Evolutionary conservation across 2,329 filamentous ascomycete genomes (phyloP), one percentile per base, ranked within the genome.

Genomic region (Huntiella decipiens): DNA sequence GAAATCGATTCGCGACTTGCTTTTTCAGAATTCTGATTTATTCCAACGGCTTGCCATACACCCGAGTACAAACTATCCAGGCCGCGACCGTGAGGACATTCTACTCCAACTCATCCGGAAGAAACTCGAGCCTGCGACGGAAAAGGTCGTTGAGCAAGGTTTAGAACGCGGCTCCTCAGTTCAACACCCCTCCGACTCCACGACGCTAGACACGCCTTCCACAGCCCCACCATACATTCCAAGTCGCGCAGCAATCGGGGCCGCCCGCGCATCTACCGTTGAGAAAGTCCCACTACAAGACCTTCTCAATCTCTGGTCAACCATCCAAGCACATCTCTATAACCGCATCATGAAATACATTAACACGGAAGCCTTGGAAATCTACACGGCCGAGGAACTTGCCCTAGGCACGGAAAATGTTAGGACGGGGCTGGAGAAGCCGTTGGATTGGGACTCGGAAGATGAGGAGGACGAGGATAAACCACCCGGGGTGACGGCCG

Each of bases 91-190:
- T 49, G 74, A 81, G 58, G 63, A 60, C 42, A 67, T 83, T 3
- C 68, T 88, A 1, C 67, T 73, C 19, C 73, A 79, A 54, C 66
- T 93, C 2, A 66, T 92, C 31, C 78, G 84, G 35, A 92, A 91
- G 62, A 91, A 91, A 58, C 70, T 86, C 42, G 84, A 91, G 53
- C 82, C 83, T 0, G 69, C 74, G 17, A 77, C 86, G 13, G 82
- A 87, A 57, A 74, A 77, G 47, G 78, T 79, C 63, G 76, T 88
- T 19, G 71, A 75, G 16, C 65, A 75, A 44, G 79, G 77, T 1
- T 70, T 73, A 33, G 19, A 44, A 31, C 47, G 47, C 19, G 43
- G 47, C 15, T 31, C 35, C 6, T 37, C 36, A 13, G 35, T 43
- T 10, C 36, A 16, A 13, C 34, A n/a, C 12, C 35, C 44, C 15